A percentile compares a stretch with the other conserved stretches of the same genome.
Evolutionary conservation across 2,329 filamentous ascomycete species (phyloP).

Genomic region (Monilinia polystroma): DNA sequence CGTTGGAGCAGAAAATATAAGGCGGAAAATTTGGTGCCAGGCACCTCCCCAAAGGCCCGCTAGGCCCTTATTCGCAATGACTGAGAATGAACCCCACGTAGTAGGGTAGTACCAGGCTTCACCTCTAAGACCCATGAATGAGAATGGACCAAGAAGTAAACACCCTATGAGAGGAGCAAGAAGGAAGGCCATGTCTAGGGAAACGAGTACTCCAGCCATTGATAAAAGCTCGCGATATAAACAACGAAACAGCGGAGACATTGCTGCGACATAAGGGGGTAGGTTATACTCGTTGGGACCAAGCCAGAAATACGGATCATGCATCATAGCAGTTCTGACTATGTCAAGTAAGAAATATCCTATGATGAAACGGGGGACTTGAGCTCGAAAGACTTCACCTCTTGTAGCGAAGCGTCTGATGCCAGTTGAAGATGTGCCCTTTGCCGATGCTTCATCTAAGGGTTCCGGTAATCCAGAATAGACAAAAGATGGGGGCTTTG

Average conservation of each 20-base stretch:
- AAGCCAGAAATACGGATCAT: conserved; percentile 74
- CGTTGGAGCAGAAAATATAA: conserved; percentile 64
- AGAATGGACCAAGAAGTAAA: conserved; percentile 48
- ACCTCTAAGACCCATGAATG: conserved; percentile 52
- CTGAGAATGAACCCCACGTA: conserved; percentile 54
- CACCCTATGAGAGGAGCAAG: conserved; percentile 59
- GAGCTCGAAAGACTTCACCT: conserved; percentile 47
- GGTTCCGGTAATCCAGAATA: conserved; percentile 43
- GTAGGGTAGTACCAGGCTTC: conserved; percentile 62
- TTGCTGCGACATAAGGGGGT: conserved; percentile 46
- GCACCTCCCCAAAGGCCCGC: conserved; percentile 79
- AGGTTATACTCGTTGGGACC: conserved; percentile 47
- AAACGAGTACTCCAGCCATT: conserved; percentile 56
- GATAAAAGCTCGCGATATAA: conserved; percentile 57
- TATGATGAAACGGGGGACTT: conserved; percentile 49
- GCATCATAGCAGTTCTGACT: conserved; percentile 65
- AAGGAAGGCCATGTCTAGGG: conserved; percentile 61
- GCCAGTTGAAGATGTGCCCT: conserved; percentile 46
- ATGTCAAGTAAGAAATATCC: conserved; percentile 69
- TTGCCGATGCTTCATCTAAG: conserved; percentile 39
- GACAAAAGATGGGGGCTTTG: conserved; percentile 47
- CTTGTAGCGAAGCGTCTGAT: conserved; percentile 47
- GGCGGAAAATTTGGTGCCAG: conserved; percentile 91
- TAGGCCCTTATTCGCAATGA: conserved; percentile 66
- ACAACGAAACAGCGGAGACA: conserved; percentile 49